These are phyloP conservation scores for Boechera retrofracta DNA, from an alignment of 345 rosid genomes.

Conservation along the genomic window DNA sequence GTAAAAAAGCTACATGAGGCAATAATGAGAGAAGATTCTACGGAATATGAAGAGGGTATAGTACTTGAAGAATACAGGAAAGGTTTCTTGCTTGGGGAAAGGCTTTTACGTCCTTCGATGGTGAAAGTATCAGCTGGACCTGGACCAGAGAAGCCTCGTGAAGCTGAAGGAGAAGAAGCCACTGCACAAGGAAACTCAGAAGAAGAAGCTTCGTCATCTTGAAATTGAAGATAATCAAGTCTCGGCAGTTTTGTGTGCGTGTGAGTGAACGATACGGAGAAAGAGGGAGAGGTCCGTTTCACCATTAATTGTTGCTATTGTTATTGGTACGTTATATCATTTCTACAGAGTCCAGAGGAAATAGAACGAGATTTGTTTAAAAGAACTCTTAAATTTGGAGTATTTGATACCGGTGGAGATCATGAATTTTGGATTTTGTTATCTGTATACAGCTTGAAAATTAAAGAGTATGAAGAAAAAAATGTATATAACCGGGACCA, in stretches of 20 bases:
- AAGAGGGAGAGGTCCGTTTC: conserved; percentile 20
- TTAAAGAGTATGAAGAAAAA: background rate
- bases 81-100: conserved; percentile 84
- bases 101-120: conserved; percentile 94
- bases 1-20: conserved; percentile 84
- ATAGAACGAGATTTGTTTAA: conserved; percentile 9
- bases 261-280: background rate
- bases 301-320: conserved; percentile 19
- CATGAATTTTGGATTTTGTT: background rate
- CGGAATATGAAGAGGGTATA: conserved; percentile 79
- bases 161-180: conserved; percentile 50
- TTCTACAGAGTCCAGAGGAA: conserved; percentile 28
- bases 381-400: background rate
- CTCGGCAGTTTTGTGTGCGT: conserved; percentile 21
- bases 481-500: background rate
- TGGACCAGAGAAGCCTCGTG: conserved; percentile 68
- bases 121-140: conserved; percentile 99
- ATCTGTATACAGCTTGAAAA: background rate
- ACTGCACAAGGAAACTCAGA: conserved; percentile 34
- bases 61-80: conserved; percentile 83
- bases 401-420: conserved; percentile 6
- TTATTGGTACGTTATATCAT: conserved; percentile 26
- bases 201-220: conserved; percentile 52
- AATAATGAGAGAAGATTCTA: conserved; percentile 86
- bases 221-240: conserved; percentile 21